A percentile compares a stretch with the other conserved stretches of the same genome.
These are phyloP conservation scores for Fusarium nematophilum DNA, from an alignment of 2,329 filamentous ascomycete genomes.

Conservation along the genomic window DNA sequence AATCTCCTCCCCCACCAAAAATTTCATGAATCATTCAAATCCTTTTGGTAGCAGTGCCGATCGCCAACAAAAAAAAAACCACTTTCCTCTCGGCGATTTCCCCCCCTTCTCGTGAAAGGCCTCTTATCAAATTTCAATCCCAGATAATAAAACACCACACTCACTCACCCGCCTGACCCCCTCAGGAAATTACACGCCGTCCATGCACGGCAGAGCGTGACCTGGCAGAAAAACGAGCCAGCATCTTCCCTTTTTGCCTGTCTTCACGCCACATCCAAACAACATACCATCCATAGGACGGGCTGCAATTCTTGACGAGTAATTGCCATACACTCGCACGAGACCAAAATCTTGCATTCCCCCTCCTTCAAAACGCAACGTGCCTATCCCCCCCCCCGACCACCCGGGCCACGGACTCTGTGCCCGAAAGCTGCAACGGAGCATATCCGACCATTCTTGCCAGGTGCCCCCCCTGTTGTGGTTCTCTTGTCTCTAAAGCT, in stretches of 20 bases:
- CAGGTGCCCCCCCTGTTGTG: background rate
- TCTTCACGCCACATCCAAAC: slow-evolving; percentile 30
- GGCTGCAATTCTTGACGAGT: too few species aligned
- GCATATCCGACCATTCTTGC: background rate
- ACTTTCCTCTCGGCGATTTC: background rate
- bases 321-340: too few species aligned
- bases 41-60: background rate
- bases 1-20: slow-evolving; percentile 13
- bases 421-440: too few species aligned
- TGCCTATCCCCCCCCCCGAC: too few species aligned
- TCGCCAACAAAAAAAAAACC: background rate
- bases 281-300: slow-evolving; percentile 28
- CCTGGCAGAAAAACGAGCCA: background rate
- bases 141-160: slow-evolving; percentile 9
- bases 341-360: slow-evolving; percentile 23
- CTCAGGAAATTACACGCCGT: slow-evolving; percentile 33
- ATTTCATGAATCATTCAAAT: slow-evolving; percentile 36
- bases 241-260: background rate
- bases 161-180: slow-evolving; percentile 3
- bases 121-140: background rate
- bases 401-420: too few species aligned
- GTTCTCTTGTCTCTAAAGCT: background rate
- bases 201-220: slow-evolving; percentile 35
- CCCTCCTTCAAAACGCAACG: too few species aligned
- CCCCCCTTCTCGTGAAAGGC: background rate